A percentile compares a stretch with the other conserved stretches of the same genome.
phyloP scores from a whole-genome alignment of 106 monocot species.

The Dendrobium chrysotoxum region DNA sequence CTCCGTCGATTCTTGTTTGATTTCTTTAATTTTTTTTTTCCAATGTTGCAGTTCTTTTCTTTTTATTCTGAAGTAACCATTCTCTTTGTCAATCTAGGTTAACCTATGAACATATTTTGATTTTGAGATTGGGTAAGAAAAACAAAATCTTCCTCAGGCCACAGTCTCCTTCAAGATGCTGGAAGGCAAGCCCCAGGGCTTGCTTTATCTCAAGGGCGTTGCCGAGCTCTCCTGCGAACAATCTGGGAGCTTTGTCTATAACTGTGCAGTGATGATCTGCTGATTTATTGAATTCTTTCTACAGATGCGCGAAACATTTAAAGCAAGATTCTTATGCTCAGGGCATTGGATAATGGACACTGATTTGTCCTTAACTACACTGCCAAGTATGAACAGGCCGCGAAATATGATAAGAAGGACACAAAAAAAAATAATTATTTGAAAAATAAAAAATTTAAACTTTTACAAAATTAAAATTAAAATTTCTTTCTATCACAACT shows the following conservation, averaged over 20 bases:
- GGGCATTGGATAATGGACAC: background rate
- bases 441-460: no score
- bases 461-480: no score
- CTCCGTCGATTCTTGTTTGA: background rate
- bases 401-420: no score
- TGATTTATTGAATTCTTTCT: slow-evolving; percentile 17
- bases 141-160: background rate
- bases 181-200: slow-evolving; percentile 12
- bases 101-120: background rate
- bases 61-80: background rate
- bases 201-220: slow-evolving; percentile 15
- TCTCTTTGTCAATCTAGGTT: background rate
- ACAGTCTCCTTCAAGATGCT: slow-evolving; percentile 5
- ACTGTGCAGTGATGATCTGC: slow-evolving; percentile 82
- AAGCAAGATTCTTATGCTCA: background rate
- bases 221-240: slow-evolving; percentile 7
- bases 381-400: no score
- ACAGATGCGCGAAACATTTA: background rate
- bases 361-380: no score
- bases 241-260: slow-evolving; percentile 66
- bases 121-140: background rate
- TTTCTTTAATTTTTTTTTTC: background rate
- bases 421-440: no score
- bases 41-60: background rate
- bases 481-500: no score